Evolutionary conservation across 208 protist species (phyloP).

Genomic region (Trypanosoma vivax): DNA sequence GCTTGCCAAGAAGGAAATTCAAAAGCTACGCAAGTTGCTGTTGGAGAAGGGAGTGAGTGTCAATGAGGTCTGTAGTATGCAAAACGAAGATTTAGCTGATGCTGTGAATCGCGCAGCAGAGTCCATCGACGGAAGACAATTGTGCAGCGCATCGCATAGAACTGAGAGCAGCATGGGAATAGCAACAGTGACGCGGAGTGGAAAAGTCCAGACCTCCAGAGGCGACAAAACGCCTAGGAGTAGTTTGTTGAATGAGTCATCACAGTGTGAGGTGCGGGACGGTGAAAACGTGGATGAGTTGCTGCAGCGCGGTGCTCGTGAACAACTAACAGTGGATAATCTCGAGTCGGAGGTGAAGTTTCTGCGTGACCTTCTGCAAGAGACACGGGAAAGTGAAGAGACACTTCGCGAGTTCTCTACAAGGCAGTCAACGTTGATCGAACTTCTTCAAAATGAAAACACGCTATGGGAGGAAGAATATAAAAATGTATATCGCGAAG

Average conservation of each 20-base stretch:
- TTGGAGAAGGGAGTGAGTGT: neutral
- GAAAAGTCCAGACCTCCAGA: too few relatives aligned
- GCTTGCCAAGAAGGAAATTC: constrained; percentile 60
- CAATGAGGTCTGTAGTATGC: neutral
- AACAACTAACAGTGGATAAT: constrained; percentile 32
- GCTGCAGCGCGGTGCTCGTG: constrained; percentile 31
- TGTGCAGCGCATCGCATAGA: too few relatives aligned
- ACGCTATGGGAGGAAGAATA: constrained; percentile 61
- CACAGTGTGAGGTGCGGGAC: neutral
- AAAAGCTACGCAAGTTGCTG: constrained; percentile 16
- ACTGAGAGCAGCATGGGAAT: too few relatives aligned
- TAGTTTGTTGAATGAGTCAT: neutral
- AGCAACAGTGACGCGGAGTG: too few relatives aligned
- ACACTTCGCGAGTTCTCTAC: constrained; percentile 42
- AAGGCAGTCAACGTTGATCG: constrained; percentile 19
- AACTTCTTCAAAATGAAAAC: constrained; percentile 48
- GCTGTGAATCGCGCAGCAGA: too few relatives aligned
- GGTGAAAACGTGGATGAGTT: constrained; percentile 22
- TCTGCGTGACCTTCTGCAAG: constrained; percentile 35
- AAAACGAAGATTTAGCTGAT: too few relatives aligned
- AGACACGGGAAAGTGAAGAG: constrained; percentile 29
- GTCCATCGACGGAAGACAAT: too few relatives aligned
- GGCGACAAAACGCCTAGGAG: neutral
- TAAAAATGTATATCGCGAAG: constrained; percentile 21
- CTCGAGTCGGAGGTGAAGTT: constrained; percentile 26